Evolutionary conservation across 768 basidiomycete species (phyloP), one percentile per base, ranked within the genome.

Genomic region (Hypholoma fasciculare): DNA sequence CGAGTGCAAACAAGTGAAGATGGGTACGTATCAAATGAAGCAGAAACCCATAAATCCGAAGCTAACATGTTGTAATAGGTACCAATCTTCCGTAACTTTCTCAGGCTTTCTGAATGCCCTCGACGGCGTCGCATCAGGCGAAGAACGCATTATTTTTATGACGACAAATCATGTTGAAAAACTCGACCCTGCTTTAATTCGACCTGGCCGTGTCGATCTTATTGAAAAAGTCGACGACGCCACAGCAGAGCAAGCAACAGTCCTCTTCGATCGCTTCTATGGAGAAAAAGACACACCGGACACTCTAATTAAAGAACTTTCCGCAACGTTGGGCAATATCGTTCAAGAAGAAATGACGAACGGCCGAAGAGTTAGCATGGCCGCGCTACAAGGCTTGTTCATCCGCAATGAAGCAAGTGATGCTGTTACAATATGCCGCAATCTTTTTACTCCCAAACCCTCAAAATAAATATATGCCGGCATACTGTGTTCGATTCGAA

Each of bases 141-240:
- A 98, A 75, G 95, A 97, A 67, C 88, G 97, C n/a, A 89, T 99
- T 69, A 85, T 99, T 37, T 99, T 99, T 75, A 92, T 99, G 88
- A 99, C 97, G 0, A 98, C 97, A n/a, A 99, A 99, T 72, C 97
- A 98, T 65, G 70, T 92, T 54, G 86, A 91, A 59, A 82, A 80
- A 61, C 84, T 99, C 37, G 97, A 99, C 73, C 89, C 94, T 6
- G 97, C 96, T 0, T 84, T 99, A 47, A 93, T 98, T 67, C 87
- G 97, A 51, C 96, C 97, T 0, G 97, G 97, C 16, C 85, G 97
- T 9, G 96, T 99, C 43, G 97, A 99, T 71, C 71, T 98, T 47
- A 81, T 85, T 26, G 84, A 92, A 63, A 74, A 90, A 38, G 82
- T 99, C 49, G 94, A 89, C 71, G 92, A 99, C 65, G 93, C 97